Percentiles rank a stretch among this genome's conserved stretches.
phyloP scores from a whole-genome alignment of 2,329 filamentous ascomycete species.

The Ophiobolus disseminans region DNA sequence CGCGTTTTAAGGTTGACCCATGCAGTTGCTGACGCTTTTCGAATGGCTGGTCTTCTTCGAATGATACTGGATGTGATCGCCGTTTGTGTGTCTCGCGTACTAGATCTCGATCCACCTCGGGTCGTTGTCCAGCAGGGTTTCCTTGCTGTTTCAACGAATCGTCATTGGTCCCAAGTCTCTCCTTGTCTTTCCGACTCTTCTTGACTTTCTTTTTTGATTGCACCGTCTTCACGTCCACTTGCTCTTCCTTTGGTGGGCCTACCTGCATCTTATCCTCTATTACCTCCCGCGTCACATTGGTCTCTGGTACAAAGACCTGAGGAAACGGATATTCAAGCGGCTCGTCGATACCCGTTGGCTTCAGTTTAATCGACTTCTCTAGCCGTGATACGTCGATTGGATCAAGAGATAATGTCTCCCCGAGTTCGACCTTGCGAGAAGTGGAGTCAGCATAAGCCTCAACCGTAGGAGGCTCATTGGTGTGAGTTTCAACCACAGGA shows the following conservation, averaged over 20 bases:
- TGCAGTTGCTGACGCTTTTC: constrained; percentile 36
- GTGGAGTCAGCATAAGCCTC: constrained; percentile 38
- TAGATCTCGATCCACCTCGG: too few species aligned
- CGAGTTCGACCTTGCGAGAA: constrained; percentile 24
- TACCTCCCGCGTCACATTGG: not conserved
- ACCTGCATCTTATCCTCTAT: constrained; percentile 4
- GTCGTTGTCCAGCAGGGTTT: too few species aligned
- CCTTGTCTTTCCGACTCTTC: constrained; percentile 45
- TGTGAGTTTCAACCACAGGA: constrained; percentile 43
- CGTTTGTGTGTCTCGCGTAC: constrained; percentile 38
- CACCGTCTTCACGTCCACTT: constrained; percentile 30
- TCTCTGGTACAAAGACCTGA: constrained; percentile 14
- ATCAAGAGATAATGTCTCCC: constrained; percentile 12
- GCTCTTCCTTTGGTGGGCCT: constrained; percentile 30
- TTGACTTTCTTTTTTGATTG: constrained; percentile 55
- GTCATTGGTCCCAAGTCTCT: constrained; percentile 26
- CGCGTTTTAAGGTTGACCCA: constrained; percentile 4
- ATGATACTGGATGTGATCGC: constrained; percentile 41
- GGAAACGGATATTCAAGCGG: constrained; percentile 40
- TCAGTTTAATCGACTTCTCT: too few species aligned
- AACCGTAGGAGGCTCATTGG: constrained; percentile 40
- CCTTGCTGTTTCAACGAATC: too few species aligned
- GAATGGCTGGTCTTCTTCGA: constrained; percentile 39
- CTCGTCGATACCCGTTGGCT: constrained; percentile 17
- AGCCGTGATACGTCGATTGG: not conserved